These are phyloP conservation scores for Amylocystis lapponica DNA, from an alignment of 768 basidiomycete species.

Conservation along the genomic window DNA sequence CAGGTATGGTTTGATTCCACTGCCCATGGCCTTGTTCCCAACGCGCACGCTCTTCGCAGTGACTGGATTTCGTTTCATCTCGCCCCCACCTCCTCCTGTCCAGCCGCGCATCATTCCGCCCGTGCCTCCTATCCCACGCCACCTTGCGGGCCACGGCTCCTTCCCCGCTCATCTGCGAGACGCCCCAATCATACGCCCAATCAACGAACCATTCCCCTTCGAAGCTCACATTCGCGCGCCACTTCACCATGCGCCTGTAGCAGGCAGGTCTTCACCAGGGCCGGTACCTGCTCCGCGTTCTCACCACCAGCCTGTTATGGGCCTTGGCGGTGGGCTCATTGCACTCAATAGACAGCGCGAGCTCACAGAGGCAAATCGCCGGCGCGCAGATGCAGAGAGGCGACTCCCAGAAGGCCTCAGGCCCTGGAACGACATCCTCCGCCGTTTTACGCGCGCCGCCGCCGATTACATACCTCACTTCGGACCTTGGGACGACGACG, in stretches of 20 bases:
- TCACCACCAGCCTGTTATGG: slow-evolving; percentile 54
- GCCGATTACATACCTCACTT: too few relatives aligned
- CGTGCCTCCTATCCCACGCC: slow-evolving; percentile 45
- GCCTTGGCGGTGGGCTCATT: slow-evolving; percentile 59
- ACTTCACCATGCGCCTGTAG: slow-evolving; percentile 20
- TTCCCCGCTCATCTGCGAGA: slow-evolving; percentile 32
- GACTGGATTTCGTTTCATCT: slow-evolving; percentile 7
- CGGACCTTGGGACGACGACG: too few relatives aligned
- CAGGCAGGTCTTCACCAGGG: slow-evolving; percentile 20
- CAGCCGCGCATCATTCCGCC: slow-evolving; percentile 41
- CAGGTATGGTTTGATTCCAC: too few relatives aligned
- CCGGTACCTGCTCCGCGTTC: slow-evolving; percentile 39
- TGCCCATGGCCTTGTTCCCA: too few relatives aligned
- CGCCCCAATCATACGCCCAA: slow-evolving; percentile 41
- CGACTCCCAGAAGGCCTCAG: too few relatives aligned
- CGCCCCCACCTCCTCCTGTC: slow-evolving; percentile 35
- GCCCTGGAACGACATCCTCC: too few relatives aligned
- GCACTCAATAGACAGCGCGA: slow-evolving; percentile 31
- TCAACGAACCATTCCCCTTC: slow-evolving; percentile 46
- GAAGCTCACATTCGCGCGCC: slow-evolving; percentile 29
- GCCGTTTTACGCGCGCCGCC: too few relatives aligned
- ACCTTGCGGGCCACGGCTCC: slow-evolving; percentile 30
- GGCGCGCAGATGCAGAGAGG: slow-evolving; percentile 6
- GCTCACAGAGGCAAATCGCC: slow-evolving; percentile 9
- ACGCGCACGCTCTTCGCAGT: too few relatives aligned